Percentiles rank a stretch among this genome's conserved stretches.
Conservation (phyloP, 164 flowering plant genomes). For the Aristolochia contorta region DNA sequence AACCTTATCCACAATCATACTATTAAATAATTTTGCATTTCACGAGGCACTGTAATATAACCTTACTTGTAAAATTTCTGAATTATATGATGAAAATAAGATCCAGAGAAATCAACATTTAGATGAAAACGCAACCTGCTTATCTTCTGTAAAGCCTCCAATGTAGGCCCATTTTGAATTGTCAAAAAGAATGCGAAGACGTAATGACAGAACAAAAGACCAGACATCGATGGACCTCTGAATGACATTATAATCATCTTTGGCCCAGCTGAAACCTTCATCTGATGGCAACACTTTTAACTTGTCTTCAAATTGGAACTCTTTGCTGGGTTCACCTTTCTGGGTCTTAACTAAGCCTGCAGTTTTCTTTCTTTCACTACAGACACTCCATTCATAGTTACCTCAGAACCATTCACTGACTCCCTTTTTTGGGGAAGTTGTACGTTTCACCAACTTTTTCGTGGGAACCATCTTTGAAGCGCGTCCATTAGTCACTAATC, state of each 20-base stretch:
- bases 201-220: conserved; percentile 70
- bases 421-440: conserved; percentile 20
- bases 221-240: conserved; percentile 82
- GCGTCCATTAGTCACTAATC: conserved; percentile 30
- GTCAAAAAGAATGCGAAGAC: conserved; percentile 65
- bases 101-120: not conserved
- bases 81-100: not conserved
- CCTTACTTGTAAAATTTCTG: not conserved
- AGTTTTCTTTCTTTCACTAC: conserved; percentile 24
- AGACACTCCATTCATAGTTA: conserved; percentile 25
- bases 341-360: conserved; percentile 22
- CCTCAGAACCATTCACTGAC: conserved; percentile 27
- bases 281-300: conserved; percentile 64
- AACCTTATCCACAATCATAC: too few relatives aligned
- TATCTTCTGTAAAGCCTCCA: conserved; percentile 82
- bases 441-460: conserved; percentile 37
- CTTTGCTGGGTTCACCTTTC: conserved; percentile 16
- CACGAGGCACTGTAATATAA: too few relatives aligned
- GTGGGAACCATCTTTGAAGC: conserved; percentile 46
- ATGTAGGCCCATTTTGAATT: conserved; percentile 84
- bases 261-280: conserved; percentile 90
- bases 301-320: conserved; percentile 51
- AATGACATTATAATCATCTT: conserved; percentile 58
- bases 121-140: conserved; percentile 41
- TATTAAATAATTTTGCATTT: too few relatives aligned